Evolutionary conservation across 768 basidiomycete species (phyloP).

Genomic region (Plicaturopsis crispa): DNA sequence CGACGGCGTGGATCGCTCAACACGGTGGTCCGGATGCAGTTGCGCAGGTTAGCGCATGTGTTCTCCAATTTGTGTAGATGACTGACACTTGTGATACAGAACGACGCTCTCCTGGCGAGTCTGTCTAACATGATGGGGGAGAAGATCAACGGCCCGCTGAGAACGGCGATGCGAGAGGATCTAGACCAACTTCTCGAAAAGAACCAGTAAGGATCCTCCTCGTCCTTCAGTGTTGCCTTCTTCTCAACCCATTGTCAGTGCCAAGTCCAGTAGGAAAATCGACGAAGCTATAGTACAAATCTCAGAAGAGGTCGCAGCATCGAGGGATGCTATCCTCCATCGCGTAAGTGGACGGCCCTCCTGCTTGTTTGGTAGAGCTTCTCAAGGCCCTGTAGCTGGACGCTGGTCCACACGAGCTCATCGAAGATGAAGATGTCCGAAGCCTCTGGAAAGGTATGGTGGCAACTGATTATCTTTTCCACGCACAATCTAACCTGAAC

Average conservation of each 20-base stretch:
- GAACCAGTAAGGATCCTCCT: conserved; percentile 6
- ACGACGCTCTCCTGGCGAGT: too few species aligned
- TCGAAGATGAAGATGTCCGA: conserved; percentile 14
- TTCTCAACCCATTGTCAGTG: conserved; percentile 4
- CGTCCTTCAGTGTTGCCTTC: not conserved
- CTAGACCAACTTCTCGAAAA: conserved; percentile 3
- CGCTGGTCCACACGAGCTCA: conserved; percentile 16
- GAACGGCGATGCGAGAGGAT: conserved; percentile 5
- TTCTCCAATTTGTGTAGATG: too few species aligned
- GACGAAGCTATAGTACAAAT: conserved; percentile 10
- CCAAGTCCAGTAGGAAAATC: conserved; percentile 12
- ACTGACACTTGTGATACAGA: too few species aligned
- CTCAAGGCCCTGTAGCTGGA: conserved; percentile 9
- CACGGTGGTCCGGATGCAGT: too few species aligned
- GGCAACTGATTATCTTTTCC: not conserved
- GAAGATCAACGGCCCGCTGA: conserved; percentile 6
- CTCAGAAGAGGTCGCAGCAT: conserved; percentile 9
- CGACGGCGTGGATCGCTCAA: too few species aligned
- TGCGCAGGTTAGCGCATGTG: too few species aligned
- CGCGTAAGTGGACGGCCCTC: conserved; percentile 3
- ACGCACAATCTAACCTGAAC: conserved; percentile 9
- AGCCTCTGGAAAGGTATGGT: conserved; percentile 15
- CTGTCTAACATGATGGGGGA: too few species aligned
- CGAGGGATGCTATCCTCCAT: conserved; percentile 9
- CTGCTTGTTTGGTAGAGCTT: not conserved